Evolutionary conservation across 2,329 filamentous ascomycete species (phyloP).

Genomic region (Aspergillus pseudotamarii): DNA sequence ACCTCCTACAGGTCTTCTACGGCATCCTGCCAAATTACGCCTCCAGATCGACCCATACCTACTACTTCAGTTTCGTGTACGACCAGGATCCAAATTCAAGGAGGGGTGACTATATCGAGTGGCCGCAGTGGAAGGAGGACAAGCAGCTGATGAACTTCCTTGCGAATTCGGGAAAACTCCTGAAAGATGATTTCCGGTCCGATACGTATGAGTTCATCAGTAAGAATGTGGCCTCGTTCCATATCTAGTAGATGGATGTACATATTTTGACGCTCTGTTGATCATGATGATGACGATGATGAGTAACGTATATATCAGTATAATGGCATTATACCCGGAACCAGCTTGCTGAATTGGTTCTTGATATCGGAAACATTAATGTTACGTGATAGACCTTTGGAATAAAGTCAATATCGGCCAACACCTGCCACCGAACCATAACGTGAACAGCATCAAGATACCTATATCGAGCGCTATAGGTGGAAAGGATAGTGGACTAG

Average conservation of each 20-base stretch:
- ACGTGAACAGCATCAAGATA: no score
- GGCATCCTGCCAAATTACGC: constrained; percentile 66
- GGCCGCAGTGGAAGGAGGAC: constrained; percentile 58
- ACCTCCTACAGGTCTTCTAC: constrained; percentile 70
- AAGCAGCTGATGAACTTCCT: constrained; percentile 57
- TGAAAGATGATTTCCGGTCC: constrained; percentile 54
- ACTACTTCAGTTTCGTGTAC: constrained; percentile 74
- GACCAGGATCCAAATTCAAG: constrained; percentile 69
- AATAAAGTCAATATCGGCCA: no score
- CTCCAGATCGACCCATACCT: constrained; percentile 62
- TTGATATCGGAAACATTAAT: background rate
- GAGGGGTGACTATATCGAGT: constrained; percentile 45
- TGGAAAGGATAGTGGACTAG: no score
- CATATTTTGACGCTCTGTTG: background rate
- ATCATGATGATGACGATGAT: no score
- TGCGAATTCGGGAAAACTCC: constrained; percentile 37
- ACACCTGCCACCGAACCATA: no score
- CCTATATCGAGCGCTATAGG: no score
- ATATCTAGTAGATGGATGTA: constrained; percentile 22
- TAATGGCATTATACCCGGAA: background rate
- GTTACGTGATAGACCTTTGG: background rate
- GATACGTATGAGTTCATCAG: constrained; percentile 48
- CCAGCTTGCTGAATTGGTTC: background rate
- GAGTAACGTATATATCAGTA: background rate
- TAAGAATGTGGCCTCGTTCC: constrained; percentile 24